These are phyloP conservation scores for Speleostelium caveatum DNA, from an alignment of 78 protist genomes.

Conservation along the genomic window DNA sequence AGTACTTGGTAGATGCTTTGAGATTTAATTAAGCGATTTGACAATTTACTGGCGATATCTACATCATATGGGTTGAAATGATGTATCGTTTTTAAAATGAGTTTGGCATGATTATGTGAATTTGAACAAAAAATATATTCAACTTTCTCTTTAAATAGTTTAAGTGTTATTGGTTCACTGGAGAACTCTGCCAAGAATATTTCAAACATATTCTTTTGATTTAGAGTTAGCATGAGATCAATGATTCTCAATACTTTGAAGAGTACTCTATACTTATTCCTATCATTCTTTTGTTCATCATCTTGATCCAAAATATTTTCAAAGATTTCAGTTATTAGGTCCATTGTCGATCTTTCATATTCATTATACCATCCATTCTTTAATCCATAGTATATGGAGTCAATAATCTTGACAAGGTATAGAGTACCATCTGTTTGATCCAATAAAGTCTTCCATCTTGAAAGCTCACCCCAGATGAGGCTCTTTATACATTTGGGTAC, in stretches of 20 bases:
- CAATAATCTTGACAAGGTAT: too few relatives aligned
- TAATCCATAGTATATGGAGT: too few relatives aligned
- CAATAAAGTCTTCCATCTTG: too few relatives aligned
- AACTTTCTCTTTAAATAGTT: not conserved
- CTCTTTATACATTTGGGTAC: not conserved
- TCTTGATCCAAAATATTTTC: not conserved
- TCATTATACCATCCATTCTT: too few relatives aligned
- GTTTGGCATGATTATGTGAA: not conserved
- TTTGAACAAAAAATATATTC: not conserved
- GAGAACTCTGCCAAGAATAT: not conserved
- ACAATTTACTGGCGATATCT: not conserved
- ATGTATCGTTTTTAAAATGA: not conserved
- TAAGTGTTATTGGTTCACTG: not conserved
- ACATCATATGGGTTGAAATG: not conserved
- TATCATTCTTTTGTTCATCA: not conserved
- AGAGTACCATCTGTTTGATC: too few relatives aligned
- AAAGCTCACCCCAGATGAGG: too few relatives aligned
- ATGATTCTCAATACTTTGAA: not conserved
- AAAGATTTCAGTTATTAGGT: not conserved
- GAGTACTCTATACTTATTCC: not conserved
- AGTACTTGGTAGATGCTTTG: not conserved
- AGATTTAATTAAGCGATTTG: not conserved
- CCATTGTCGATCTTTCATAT: not conserved
- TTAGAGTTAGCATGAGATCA: not conserved
- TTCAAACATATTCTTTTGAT: not conserved